Evolutionary conservation across 2,329 filamentous ascomycete species (phyloP), one percentile per base, ranked within the genome.

Genomic region (Diaporthe amygdali): DNA sequence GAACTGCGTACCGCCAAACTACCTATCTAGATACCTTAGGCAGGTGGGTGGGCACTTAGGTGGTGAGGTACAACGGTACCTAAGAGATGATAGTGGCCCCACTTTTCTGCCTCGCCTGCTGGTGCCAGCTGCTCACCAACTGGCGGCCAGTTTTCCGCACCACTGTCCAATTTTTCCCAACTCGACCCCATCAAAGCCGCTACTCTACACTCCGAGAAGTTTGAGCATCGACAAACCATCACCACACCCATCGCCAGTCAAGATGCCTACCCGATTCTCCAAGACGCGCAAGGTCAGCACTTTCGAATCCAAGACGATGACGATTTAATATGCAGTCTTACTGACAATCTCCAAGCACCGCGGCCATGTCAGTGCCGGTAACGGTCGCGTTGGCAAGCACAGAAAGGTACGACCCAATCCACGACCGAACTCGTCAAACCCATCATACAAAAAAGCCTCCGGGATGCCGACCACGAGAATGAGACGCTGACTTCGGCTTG

Each of bases 351-450:
- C 77, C 75, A 68, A 80, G 83, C 95, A 93, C 90, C 95, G 96
- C 90, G 96, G 96, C 87, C 94, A 99, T 89, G 96, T 99, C 84
- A 97, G 94, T 83, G 94, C 95, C 90, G 96, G 96, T 90, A 92
- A 98, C 87, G 96, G 96, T 90, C 96, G 96, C 91, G 87, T 98
- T 84, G 96, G 96, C 86, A 98, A 98, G 93, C 95, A 98, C 93
- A 90, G 96, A 84, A 98, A 99, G 92, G 71, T 73, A 73, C 68
- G 69, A 71, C 39, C 41, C 54, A 44, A 37, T 25, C 64, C 47
- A 63, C 46, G n/a, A 30, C 22, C 49, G 39, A 66, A 51, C 47
- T 17, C 27, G 54, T 22, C 14, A 30, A 27, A 25, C 25, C 20
- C 4, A 8, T 49, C 44, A 51, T 17, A 51, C 54, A 63, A 37